Percentiles rank a stretch among this genome's conserved stretches.
These are phyloP conservation scores for Quercus wislizeni DNA, from an alignment of 306 rosid species.

Conservation along the genomic window DNA sequence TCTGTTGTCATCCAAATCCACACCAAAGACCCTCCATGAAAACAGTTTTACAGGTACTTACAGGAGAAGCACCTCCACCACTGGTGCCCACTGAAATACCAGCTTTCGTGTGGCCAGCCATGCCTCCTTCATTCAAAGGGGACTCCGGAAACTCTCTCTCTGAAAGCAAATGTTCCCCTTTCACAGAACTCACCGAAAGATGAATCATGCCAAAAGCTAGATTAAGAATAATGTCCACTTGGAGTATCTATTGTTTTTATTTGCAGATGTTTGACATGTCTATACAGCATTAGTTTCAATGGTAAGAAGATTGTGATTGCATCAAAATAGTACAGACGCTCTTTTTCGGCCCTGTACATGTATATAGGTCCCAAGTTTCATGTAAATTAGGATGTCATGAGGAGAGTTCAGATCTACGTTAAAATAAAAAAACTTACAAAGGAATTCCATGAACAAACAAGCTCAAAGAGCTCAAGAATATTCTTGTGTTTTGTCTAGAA, in stretches of 20 bases:
- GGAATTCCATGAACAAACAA: too few relatives aligned
- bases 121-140: slow-evolving; percentile 46
- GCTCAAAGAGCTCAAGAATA: too few relatives aligned
- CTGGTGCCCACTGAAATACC: slow-evolving; percentile 51
- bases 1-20: slow-evolving; percentile 82
- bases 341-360: too few relatives aligned
- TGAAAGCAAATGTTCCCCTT: not conserved
- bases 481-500: too few relatives aligned
- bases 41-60: slow-evolving; percentile 55
- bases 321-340: too few relatives aligned
- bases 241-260: not conserved
- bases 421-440: too few relatives aligned
- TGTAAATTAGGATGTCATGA: too few relatives aligned
- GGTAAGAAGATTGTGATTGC: too few relatives aligned
- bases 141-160: slow-evolving; percentile 13
- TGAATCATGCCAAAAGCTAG: not conserved
- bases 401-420: too few relatives aligned
- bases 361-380: too few relatives aligned
- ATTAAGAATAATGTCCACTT: not conserved
- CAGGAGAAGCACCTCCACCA: slow-evolving; percentile 55
- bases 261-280: not conserved
- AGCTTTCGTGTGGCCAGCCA: slow-evolving; percentile 68
- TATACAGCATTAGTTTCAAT: not conserved
- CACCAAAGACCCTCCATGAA: slow-evolving; percentile 2
- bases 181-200: not conserved